A percentile compares a stretch with the other conserved stretches of the same genome.
Evolutionary conservation across 2,329 filamentous ascomycete genomes (phyloP).

Genomic region (Calonectria pseudoreteaudii): DNA sequence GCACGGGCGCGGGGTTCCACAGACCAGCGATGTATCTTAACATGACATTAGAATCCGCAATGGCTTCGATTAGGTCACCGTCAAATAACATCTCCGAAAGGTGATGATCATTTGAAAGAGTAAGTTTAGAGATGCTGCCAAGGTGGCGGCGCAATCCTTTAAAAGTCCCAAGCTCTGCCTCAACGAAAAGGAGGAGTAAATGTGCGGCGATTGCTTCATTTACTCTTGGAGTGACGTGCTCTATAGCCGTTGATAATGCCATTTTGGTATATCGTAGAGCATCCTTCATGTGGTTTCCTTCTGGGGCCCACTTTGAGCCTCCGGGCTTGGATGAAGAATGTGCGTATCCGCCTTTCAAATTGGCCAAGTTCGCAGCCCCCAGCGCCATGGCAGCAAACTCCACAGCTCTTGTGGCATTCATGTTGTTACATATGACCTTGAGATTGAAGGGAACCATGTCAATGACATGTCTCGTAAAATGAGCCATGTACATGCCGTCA

Average conservation of each 20-base stretch:
- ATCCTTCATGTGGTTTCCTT: neutral
- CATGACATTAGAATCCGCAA: neutral
- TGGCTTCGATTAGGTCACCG: neutral
- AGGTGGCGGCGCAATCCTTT: neutral
- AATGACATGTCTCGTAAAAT: neutral
- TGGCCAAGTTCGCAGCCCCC: neutral
- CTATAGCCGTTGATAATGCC: neutral
- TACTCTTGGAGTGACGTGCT: neutral
- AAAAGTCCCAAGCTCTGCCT: neutral
- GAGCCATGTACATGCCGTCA: neutral
- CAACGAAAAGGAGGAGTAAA: neutral
- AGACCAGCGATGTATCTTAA: neutral
- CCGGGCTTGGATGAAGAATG: neutral
- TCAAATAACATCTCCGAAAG: neutral
- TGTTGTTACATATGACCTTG: neutral
- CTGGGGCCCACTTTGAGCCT: neutral
- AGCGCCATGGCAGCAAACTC: neutral
- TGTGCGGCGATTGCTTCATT: neutral
- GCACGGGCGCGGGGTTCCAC: neutral
- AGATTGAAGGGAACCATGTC: neutral
- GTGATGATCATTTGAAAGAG: neutral
- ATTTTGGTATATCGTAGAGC: neutral
- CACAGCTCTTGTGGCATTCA: neutral
- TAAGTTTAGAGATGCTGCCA: neutral
- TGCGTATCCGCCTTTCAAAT: neutral